Evolutionary conservation across 345 rosid species (phyloP).

Genomic region (Moringa oleifera): DNA sequence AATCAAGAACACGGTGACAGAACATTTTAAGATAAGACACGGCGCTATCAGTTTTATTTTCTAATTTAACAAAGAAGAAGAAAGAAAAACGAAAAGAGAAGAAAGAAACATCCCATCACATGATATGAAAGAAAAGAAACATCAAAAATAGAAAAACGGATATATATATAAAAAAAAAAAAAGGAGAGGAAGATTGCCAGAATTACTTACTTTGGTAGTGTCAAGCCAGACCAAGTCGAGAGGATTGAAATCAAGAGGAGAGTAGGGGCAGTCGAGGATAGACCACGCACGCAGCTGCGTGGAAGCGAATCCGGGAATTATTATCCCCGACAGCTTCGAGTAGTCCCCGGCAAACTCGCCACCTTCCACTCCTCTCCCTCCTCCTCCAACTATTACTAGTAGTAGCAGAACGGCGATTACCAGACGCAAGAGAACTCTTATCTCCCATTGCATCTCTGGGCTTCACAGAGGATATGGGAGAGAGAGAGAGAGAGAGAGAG

Average conservation of each 20-base stretch:
- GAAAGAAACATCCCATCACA: no score
- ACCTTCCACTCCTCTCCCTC: conserved; percentile 21
- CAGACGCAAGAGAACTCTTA: conserved; percentile 19
- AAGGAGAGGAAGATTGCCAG: no score
- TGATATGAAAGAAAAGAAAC: no score
- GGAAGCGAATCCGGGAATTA: conserved; percentile 97
- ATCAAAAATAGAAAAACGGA: no score
- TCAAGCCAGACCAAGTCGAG: conserved; percentile 99
- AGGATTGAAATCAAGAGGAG: conserved; percentile 97
- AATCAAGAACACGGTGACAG: no score
- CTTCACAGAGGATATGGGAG: conserved; percentile 10
- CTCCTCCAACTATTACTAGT: conserved; percentile 4
- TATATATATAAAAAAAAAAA: no score
- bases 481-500: background rate
- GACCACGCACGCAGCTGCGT: conserved; percentile 99
- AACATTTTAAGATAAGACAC: no score
- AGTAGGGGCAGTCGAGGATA: conserved; percentile 90
- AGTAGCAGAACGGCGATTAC: conserved; percentile 7
- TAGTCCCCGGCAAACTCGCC: conserved; percentile 50
- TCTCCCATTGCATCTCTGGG: background rate
- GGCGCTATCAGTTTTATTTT: no score
- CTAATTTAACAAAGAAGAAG: no score
- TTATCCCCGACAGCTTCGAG: conserved; percentile 83
- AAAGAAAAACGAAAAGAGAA: no score
- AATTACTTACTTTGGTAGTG: conserved; percentile 63